phyloP scores from a whole-genome alignment of 805 yeast species.

The Maudiozyma turicensis region DNA sequence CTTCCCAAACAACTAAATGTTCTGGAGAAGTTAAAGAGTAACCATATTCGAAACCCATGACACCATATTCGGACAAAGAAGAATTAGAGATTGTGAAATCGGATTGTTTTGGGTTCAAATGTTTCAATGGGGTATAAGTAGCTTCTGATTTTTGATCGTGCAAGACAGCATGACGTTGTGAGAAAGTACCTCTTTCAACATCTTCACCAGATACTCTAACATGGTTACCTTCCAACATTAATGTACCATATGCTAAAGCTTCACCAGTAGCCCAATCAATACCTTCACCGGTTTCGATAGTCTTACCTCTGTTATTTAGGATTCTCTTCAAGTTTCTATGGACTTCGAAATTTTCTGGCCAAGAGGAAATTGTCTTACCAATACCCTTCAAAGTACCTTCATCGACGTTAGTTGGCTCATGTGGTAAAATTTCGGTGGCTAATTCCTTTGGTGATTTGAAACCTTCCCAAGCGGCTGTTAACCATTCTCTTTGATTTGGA shows the following conservation, averaged over 20 bases:
- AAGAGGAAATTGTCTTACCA: conserved; percentile 68
- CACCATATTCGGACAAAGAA: conserved; percentile 96
- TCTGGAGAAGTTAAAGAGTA: conserved; percentile 96
- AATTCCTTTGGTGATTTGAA: conserved; percentile 96
- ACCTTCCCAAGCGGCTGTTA: conserved; percentile 97
- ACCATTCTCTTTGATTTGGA: conserved; percentile 94
- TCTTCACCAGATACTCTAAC: conserved; percentile 98
- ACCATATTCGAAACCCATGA: conserved; percentile 98
- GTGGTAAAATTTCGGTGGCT: conserved; percentile 92
- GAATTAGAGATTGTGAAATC: conserved; percentile 86
- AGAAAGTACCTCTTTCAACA: conserved; percentile 99
- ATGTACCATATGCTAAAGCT: conserved; percentile 93
- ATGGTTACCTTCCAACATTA: conserved; percentile 86
- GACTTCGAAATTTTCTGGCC: conserved; percentile 80
- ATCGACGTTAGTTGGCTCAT: conserved; percentile 86
- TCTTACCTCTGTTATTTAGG: conserved; percentile 74
- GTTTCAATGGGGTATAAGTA: conserved; percentile 76
- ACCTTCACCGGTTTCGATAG: conserved; percentile 81
- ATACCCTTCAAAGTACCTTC: conserved; percentile 62
- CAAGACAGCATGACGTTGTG: conserved; percentile 97
- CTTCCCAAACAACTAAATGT: conserved; percentile 97
- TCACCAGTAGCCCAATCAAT: conserved; percentile 99
- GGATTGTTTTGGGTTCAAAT: conserved; percentile 72
- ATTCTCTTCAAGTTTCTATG: conserved; percentile 96
- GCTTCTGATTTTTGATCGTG: conserved; percentile 89